Evolutionary conservation across 2,329 filamentous ascomycete genomes (phyloP), one percentile per base, ranked within the genome.

Genomic region (Colletotrichum sp.): DNA sequence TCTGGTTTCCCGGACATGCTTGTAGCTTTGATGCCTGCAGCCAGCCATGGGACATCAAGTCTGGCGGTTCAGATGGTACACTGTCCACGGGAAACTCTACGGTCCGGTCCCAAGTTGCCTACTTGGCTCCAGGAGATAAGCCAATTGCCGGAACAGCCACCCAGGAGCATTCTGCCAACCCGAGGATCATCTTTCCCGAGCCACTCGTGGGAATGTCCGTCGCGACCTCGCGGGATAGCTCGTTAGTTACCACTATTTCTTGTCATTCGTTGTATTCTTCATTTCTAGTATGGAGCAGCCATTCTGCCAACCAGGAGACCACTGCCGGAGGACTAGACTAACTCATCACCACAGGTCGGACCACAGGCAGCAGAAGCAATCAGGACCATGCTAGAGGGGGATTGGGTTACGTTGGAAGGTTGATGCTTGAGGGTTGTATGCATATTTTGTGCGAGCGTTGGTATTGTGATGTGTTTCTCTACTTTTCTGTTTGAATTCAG

Each of bases 191-290:
- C 18, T 18, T 52, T 26, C 66, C 48, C 30, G 24, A 22, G 64
- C 28, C 48, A 18, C 10, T 52, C 28, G 59, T 36, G 34, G 74
- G 70, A 75, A 26, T 52, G 55, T 36, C 18, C 22, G 24, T n/a
- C 22, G 59, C 59, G 34, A 48, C 30, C 64, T 44, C 44, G 32
- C 22, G 57, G 57, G 71, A 69, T 28, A 73, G 57, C 70, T 76
- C 70, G 74, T 76, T 73, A 76, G 74, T 76, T 44, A 76, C 70
- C 74, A 73, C 70, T 69, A 65, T 76, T 76, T 30, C 70, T 73
- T 73, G 16, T 68, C 48, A 16, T 62, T 32, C 6, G 6, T 22
- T 8, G 16, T 32, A 13, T 24, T 36, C 15, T n/a, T 36, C 15
- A 15, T 16, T 18, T 15, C 55, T 24, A 12, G 13, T 9, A 30